Evolutionary conservation across 1,284 basidiomycete species (phyloP).

Genomic region (Marasmius fiardii): DNA sequence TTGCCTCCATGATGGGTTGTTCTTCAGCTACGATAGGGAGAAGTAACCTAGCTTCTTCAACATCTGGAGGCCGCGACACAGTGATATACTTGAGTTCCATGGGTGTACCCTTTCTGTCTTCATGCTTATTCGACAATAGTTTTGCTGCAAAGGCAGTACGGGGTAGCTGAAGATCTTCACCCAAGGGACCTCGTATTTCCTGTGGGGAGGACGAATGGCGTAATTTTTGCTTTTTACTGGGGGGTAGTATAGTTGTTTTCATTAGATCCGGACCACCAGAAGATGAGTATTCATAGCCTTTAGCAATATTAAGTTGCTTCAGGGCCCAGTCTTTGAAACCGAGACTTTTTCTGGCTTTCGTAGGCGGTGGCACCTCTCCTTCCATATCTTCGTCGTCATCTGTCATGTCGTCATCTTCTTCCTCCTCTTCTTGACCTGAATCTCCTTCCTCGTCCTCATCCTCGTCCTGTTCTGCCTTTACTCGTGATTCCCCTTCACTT

Average conservation of each 20-base stretch:
- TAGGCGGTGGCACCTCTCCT: slow-evolving; percentile 21
- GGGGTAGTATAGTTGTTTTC: slow-evolving; percentile 15
- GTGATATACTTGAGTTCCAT: slow-evolving; percentile 46
- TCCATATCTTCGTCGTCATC: slow-evolving; percentile 19
- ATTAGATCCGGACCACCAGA: slow-evolving; percentile 5
- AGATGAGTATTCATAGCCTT: slow-evolving; percentile 39
- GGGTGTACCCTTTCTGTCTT: neutral
- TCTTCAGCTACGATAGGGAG: slow-evolving; percentile 94
- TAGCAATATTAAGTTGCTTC: slow-evolving; percentile 64
- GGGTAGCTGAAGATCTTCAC: slow-evolving; percentile 62
- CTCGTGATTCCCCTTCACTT: slow-evolving; percentile 25
- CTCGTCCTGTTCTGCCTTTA: slow-evolving; percentile 21
- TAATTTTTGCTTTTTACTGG: slow-evolving; percentile 42
- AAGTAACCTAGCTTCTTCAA: slow-evolving; percentile 76
- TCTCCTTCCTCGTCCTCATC: slow-evolving; percentile 17
- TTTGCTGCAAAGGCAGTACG: slow-evolving; percentile 56
- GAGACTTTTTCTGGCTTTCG: slow-evolving; percentile 37
- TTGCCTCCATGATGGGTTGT: slow-evolving; percentile 90
- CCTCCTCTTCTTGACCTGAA: no score
- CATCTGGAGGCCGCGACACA: slow-evolving; percentile 68
- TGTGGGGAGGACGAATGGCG: slow-evolving; percentile 22
- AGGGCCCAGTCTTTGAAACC: slow-evolving; percentile 87
- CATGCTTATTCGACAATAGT: slow-evolving; percentile 31
- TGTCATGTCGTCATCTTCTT: slow-evolving; percentile 25
- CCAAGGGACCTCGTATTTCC: slow-evolving; percentile 65